phyloP scores from a whole-genome alignment of 495 filamentous ascomycete species.

The Saxophila tyrrhenica region DNA sequence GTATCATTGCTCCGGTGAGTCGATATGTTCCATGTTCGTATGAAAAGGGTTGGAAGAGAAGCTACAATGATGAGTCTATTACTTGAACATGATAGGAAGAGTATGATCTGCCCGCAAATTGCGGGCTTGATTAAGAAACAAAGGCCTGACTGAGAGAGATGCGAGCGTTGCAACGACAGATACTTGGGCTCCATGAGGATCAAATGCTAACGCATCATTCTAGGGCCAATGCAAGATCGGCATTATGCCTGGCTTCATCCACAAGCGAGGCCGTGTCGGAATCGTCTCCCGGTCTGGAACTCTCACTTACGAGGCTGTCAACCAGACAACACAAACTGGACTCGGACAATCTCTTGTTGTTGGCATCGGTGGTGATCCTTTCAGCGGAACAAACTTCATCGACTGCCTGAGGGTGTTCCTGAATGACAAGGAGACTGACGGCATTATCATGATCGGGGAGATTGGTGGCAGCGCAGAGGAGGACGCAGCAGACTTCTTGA shows the following conservation, averaged over 20 bases:
- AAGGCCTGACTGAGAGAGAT: constrained; percentile 5
- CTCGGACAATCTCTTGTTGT: constrained; percentile 96
- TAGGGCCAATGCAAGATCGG: constrained; percentile 99
- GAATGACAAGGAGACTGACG: constrained; percentile 90
- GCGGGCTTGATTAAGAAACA: constrained; percentile 14
- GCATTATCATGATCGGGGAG: constrained; percentile 99
- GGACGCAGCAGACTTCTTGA: constrained; percentile 93
- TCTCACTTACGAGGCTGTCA: constrained; percentile 98
- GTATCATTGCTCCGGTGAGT: constrained; percentile 80
- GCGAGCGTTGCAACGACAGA: background rate
- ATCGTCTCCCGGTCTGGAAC: constrained; percentile 98
- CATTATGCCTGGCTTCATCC: constrained; percentile 99
- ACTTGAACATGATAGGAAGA: constrained; percentile 21
- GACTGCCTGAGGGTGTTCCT: constrained; percentile 97
- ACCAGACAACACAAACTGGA: constrained; percentile 95
- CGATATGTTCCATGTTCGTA: background rate
- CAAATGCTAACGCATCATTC: background rate
- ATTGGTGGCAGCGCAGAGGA: constrained; percentile 96
- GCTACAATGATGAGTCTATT: constrained; percentile 18
- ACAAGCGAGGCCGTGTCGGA: constrained; percentile 96
- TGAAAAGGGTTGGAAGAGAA: background rate
- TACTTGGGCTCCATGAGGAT: no score
- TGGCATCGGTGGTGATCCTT: constrained; percentile 96
- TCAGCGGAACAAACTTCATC: constrained; percentile 99
- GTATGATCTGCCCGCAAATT: constrained; percentile 14